These are phyloP conservation scores for Verticillium nubilum DNA, from an alignment of 2,329 filamentous ascomycete species.

Conservation along the genomic window DNA sequence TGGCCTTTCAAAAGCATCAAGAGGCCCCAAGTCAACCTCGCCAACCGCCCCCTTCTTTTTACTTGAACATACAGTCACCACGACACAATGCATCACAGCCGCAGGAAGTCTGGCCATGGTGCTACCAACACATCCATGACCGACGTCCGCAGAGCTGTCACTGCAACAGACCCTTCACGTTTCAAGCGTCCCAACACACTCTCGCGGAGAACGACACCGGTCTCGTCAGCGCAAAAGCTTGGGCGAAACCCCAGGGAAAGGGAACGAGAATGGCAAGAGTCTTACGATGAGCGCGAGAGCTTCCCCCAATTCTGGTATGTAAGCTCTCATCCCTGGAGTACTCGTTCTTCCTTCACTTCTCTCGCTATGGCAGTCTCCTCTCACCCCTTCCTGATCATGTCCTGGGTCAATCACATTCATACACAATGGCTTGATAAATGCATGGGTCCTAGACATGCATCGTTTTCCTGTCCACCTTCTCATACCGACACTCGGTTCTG, in stretches of 20 bases:
- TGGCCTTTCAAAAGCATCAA: constrained; percentile 6
- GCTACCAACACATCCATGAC: constrained; percentile 48
- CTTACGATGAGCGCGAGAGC: constrained; percentile 54
- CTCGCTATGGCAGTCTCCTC: no score
- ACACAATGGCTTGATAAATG: background rate
- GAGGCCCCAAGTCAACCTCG: constrained; percentile 3
- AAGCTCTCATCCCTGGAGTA: constrained; percentile 8
- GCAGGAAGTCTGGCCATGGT: constrained; percentile 51
- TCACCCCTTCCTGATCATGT: no score
- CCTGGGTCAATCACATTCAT: no score
- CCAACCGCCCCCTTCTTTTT: constrained; percentile 1
- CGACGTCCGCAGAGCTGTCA: constrained; percentile 47
- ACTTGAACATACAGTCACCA: constrained; percentile 6
- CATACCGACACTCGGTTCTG: background rate
- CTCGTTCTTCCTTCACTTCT: background rate
- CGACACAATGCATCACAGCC: constrained; percentile 47
- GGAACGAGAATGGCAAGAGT: constrained; percentile 45
- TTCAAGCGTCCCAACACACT: constrained; percentile 40
- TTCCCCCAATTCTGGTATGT: constrained; percentile 63
- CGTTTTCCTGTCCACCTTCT: background rate
- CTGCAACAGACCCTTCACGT: constrained; percentile 38
- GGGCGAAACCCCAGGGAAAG: constrained; percentile 45
- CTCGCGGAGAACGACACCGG: constrained; percentile 36
- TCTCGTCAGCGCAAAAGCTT: constrained; percentile 34
- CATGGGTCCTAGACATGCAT: background rate